Conservation (phyloP, 345 rosid genomes). For the Populus ilicifolia region DNA sequence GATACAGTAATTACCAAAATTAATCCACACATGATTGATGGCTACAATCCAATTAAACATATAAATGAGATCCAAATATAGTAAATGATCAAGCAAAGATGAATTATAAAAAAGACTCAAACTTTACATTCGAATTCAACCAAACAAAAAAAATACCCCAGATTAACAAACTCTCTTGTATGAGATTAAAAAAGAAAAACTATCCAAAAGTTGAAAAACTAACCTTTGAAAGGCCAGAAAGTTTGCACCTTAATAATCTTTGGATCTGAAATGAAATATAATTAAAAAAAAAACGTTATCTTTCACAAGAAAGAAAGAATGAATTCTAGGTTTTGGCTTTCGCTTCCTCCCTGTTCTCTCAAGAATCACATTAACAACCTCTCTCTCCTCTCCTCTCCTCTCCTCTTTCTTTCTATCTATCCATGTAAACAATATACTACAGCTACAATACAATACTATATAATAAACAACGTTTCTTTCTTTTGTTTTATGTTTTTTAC, state of each 20-base stretch:
- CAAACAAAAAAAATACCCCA: neutral
- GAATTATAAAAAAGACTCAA: neutral
- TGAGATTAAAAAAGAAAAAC: neutral
- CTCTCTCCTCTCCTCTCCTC: neutral
- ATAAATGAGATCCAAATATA: conserved; percentile 20
- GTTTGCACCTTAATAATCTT: conserved; percentile 7
- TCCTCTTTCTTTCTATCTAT: neutral
- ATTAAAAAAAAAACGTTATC: neutral
- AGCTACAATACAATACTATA: neutral
- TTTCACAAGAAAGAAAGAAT: conserved; percentile 10
- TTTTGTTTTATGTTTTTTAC: conserved; percentile 1
- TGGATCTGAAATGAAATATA: conserved; percentile 27
- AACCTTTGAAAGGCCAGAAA: conserved; percentile 21
- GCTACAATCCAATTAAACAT: conserved; percentile 12
- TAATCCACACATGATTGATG: neutral
- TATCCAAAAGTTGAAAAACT: conserved; percentile 8
- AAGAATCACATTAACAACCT: conserved; percentile 15
- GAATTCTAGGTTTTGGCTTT: conserved; percentile 46
- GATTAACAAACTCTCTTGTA: conserved; percentile 2
- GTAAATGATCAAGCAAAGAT: neutral
- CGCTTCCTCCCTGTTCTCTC: conserved; percentile 18
- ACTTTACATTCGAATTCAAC: conserved; percentile 5
- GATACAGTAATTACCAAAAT: conserved; percentile 5
- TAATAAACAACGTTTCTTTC: neutral
- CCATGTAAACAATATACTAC: neutral